phyloP scores from a whole-genome alignment of 129 eudicot genomes.

The Kitagawia praeruptora region DNA sequence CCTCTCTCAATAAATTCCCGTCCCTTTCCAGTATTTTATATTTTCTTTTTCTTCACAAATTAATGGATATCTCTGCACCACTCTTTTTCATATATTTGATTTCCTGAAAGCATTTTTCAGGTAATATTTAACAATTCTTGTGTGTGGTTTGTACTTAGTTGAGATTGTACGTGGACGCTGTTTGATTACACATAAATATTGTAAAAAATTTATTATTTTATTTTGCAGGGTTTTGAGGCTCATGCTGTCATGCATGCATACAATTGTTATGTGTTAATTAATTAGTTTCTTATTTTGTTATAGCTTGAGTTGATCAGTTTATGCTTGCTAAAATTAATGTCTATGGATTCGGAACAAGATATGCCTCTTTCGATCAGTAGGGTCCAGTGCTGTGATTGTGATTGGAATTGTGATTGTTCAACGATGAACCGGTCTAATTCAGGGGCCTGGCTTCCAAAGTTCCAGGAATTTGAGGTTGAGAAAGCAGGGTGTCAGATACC shows the following conservation, averaged over 20 bases:
- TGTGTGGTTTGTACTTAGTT: neutral
- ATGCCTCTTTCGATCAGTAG: constrained; percentile 31
- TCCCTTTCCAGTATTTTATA: neutral
- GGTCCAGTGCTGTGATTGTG: constrained; percentile 64
- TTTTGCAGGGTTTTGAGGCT: constrained; percentile 1
- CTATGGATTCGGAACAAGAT: constrained; percentile 46
- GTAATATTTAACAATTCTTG: neutral
- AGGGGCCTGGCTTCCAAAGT: constrained; percentile 50
- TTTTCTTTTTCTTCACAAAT: neutral
- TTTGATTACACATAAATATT: neutral
- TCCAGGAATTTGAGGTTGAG: constrained; percentile 42
- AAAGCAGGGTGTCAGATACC: constrained; percentile 36
- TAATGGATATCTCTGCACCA: constrained; percentile 14
- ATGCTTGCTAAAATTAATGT: constrained; percentile 4
- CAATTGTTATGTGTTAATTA: neutral
- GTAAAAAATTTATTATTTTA: neutral
- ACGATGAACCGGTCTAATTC: constrained; percentile 34
- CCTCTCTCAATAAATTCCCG: neutral
- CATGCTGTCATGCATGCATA: neutral
- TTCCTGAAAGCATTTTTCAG: neutral
- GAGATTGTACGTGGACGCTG: constrained; percentile 16
- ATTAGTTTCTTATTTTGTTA: neutral
- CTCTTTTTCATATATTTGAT: constrained; percentile 8
- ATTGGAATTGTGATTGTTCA: constrained; percentile 28
- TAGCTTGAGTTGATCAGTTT: neutral